Evolutionary conservation across 2,329 filamentous ascomycete species (phyloP), one percentile per base, ranked within the genome.

Genomic region (Xylariaceae sp.): DNA sequence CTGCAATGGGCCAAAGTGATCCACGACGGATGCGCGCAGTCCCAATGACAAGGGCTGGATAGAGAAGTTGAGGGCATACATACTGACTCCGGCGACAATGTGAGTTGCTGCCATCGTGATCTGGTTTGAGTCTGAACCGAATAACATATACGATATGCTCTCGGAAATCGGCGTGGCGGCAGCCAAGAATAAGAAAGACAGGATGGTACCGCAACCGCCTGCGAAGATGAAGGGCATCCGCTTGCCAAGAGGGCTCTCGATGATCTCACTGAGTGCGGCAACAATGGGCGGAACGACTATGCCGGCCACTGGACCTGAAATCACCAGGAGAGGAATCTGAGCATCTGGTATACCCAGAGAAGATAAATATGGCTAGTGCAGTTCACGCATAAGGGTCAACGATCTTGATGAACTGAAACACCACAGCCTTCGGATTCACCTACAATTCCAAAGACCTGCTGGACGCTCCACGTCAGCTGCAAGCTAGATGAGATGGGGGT

Each of bases 381-480:
- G 41, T 17, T 18, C n/a, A 47, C 17, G 11, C 52, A 10, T 5
- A 17, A 10, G 13, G 39, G 52, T 55, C 39, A 55, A 37, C 15
- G 52, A 55, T 23, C 18, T 15, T 15, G 35, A 11, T 3, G n/a
- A 47, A 4, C 13, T 30, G n/a, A 41, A 23, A 54, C 10, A 13
- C 35, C 6, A 37, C 10, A 8, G 18, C 17, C 6, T 55, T 47
- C 37, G 9, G 37, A 8, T 47, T 39, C 15, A 55, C 52, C 39
- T 15, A 55, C 52, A n/a, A 55, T 55, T 5, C 52, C 52, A 15
- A 55, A 55, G 52, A 55, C 52, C 47, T 55, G 52, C 13, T 55
- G 52, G n/a, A 55, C 39, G 52, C 52, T 55, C 52, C 52, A 55
- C 23, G 52, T 11, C 39, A 55, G 18, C 39, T 55, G 52, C 10